Base-by-base conservation (phyloP, 305 asterid genomes). In the Fraxinus xanthoxyloides region DNA sequence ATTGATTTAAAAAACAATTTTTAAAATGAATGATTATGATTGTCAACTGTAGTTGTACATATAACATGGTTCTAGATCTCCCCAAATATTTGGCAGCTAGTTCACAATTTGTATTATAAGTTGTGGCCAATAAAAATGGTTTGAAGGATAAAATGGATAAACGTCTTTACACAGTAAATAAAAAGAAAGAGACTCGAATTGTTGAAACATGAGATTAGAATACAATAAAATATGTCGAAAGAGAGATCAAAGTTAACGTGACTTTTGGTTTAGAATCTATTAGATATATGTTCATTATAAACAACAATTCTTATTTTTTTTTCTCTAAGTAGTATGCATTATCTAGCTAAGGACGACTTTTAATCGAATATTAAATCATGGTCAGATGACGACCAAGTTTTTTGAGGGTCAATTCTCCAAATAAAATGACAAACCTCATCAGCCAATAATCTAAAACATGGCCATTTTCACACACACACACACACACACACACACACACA, bases 381-480 rank as follows among this genome's bases (percentile, higher is more conserved):
- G 28, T 61, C 15, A 23, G 32, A 63, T 24, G 72, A 9, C 31
- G 70, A 26, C 30, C 17, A 63, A 63, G 34, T 23, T 24, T 26
- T 63, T 24, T 9, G 31, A 17, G 13, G 32, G 2, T 63, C 72
- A 24, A 63, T 63, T 63, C 19, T 63, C 34, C 15, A 63, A 63
- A 63, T 26, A 26, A 23, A 24, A 63, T 10, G 34, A 63, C 34
- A 63, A 63, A 63, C 15, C 72, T 26, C 34, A 63, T 63, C 72
- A 63, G 72, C 72, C n/a, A 23, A 63, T 63, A 9, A 12, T 23
- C 72, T 26, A 63, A 63, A 8, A 36, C 75, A 77, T 54, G 38
- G 78, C 85, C 77, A 59, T 6, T 67, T 84, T 72, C 79, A 78
- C 67, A 70, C 82, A 80, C 40, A 35, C 2, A 35, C 38, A 34